phyloP scores from a whole-genome alignment of 331 rosid genomes.

The Malus hybrid region DNA sequence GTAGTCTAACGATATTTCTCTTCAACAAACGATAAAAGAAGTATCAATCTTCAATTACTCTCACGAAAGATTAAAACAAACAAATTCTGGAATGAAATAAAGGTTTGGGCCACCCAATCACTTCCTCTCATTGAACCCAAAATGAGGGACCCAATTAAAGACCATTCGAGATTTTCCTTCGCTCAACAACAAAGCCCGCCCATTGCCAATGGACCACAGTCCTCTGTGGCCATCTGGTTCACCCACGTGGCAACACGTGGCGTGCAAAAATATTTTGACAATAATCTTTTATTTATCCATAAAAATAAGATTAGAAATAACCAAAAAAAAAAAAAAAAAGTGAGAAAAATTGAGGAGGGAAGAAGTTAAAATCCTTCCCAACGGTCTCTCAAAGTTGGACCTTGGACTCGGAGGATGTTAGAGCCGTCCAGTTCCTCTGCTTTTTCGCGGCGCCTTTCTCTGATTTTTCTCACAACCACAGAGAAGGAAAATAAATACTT shows the following conservation, averaged over 20 bases:
- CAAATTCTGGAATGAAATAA: neutral
- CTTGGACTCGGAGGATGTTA: neutral
- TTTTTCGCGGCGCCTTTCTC: conserved; percentile 7
- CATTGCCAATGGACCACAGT: neutral
- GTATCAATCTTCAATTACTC: neutral
- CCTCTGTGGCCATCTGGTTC: neutral
- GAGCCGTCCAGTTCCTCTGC: conserved; percentile 10
- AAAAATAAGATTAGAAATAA: no score
- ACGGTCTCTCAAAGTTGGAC: conserved; percentile 11
- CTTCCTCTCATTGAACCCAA: neutral
- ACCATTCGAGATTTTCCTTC: no score
- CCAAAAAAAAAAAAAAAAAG: no score
- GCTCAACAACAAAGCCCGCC: neutral
- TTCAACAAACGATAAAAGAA: no score
- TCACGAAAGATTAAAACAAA: no score
- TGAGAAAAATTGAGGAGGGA: neutral
- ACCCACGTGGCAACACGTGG: neutral
- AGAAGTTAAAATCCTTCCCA: neutral
- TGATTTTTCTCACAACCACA: conserved; percentile 4
- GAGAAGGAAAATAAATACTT: neutral
- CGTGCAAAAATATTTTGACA: neutral
- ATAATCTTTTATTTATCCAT: neutral
- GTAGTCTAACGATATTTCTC: no score
- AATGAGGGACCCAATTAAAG: neutral
- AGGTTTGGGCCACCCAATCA: neutral